Evolutionary conservation across 139 green algal genomes (phyloP), one percentile per base, ranked within the genome.

Genomic region (Mesotaenium endlicherianum): DNA sequence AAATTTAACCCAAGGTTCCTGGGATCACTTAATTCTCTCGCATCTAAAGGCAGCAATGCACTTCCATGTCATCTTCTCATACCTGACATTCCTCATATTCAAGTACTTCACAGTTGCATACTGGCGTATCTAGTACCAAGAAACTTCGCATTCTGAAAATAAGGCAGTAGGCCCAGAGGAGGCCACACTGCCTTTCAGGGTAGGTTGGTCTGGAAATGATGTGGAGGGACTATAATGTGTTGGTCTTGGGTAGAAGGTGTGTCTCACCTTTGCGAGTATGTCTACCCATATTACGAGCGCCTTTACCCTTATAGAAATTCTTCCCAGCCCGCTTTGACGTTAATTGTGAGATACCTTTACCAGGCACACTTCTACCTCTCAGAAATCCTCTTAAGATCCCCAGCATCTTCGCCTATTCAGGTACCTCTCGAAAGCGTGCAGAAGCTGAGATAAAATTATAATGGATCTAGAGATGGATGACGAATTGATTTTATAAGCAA

Each of bases 301-400:
- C 90, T 76, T 91, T 92, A 4, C 90, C 90, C 86, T 93, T 93
- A 72, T 93, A 93, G 78, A 88, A 93, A 40, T 57, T 49, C 17
- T 78, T 70, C 2, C 70, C 70, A 2, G 78, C 90, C 53, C 86
- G 58, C 80, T 93, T 93, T 16, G 90, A 83, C 17, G 90, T 91
- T 0, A 93, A 82, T 0, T 79, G 78, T 17, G 55, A 72, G 31
- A 91, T 89, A 45, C 90, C 90, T 16, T 36, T 77, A 0, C 77
- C 70, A 0, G 86, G 82, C 38, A 89, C 90, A 20, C 82, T 45
- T 34, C 87, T 67, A 36, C 64, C 87, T 20, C 87, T 67, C 45
- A 43, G 39, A 16, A 89, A 17, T 1, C 60, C 58, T 4, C n/a
- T 8, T 26, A 75, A n/a, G 26, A 90, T 34, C 26, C 45, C 34